Evolutionary conservation across 2,329 filamentous ascomycete species (phyloP).

Genomic region (Thermoascus crustaceus): DNA sequence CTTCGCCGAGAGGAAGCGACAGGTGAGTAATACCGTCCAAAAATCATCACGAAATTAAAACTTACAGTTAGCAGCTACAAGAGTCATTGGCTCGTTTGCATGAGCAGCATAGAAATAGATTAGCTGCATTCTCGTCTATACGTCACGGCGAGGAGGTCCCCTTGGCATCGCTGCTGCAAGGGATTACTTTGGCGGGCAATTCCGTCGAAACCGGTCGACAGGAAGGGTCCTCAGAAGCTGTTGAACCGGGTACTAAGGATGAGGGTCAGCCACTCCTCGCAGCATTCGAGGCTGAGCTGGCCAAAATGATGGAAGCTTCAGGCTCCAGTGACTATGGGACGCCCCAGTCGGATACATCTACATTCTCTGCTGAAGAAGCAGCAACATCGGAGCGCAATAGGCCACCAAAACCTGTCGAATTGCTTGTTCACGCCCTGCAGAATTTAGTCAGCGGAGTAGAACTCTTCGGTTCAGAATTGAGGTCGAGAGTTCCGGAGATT

Average conservation of each 20-base stretch:
- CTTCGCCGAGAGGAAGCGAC: no score
- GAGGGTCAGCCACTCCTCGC: conserved; percentile 26
- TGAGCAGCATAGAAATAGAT: no score
- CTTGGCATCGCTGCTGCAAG: no score
- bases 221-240: conserved; percentile 10
- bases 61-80: no score
- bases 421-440: conserved; percentile 26
- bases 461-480: conserved; percentile 29
- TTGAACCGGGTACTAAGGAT: conserved; percentile 11
- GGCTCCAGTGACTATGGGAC: conserved; percentile 8
- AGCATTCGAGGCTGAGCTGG: conserved; percentile 33
- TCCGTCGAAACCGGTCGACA: conserved; percentile 4
- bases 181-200: no score
- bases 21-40: no score
- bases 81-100: no score
- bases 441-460: conserved; percentile 27
- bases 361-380: conserved; percentile 7
- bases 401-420: conserved; percentile 19
- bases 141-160: no score
- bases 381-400: conserved; percentile 8
- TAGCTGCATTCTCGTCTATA: no score
- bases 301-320: conserved; percentile 23
- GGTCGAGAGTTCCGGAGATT: conserved; percentile 28
- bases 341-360: conserved; percentile 8
- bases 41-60: no score